Base-by-base conservation (phyloP, 805 yeast genomes). In the Kregervanrija pseudodelftensis region DNA sequence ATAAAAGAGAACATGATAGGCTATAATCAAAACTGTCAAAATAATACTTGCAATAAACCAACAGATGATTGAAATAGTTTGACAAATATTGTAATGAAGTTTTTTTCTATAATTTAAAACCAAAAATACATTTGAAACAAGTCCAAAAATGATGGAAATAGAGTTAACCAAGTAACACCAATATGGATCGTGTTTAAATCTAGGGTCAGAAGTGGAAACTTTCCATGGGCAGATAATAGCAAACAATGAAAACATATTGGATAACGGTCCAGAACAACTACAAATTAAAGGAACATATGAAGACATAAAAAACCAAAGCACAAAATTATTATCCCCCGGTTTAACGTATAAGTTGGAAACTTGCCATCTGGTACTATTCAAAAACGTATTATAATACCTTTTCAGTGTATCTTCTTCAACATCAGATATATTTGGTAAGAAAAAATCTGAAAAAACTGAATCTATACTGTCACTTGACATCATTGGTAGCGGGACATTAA, bases 191-290 rank as follows among this genome's bases (percentile, higher is more conserved):
- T 28, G 15, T 17, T 30, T 31, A 40, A 36, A 33, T 2, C 31
- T 17, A 3, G 37, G 33, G 12, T 40, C 34, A 3, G 11, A n/a
- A n/a, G 54, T 49, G 4, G 49, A 50, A 4, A 42, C 30, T 3
- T 51, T 57, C 96, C 96, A 87, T 40, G 73, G 69, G 45, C 83
- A 81, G 0, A 80, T 78, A 12, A 85, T 69, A 5, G 90, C 86
- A 1, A 84, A 79, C 5, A 85, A 68, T 0, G 91, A 82, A 36
- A 80, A 72, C 71, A 85, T 74, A 53, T 85, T 85, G 7, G 91
- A 80, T 28, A 87, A 54, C 0, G 95, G 95, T 0, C 93, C 95
- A 33, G 81, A 55, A 52, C 91, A 84, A 5, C 91, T 88, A 1
- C 90, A 80, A 8, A 82, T 58, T 22, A 87, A 71, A 0, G 96